These are phyloP conservation scores for Cardamine occulta DNA, from an alignment of 345 rosid species.

Conservation along the genomic window DNA sequence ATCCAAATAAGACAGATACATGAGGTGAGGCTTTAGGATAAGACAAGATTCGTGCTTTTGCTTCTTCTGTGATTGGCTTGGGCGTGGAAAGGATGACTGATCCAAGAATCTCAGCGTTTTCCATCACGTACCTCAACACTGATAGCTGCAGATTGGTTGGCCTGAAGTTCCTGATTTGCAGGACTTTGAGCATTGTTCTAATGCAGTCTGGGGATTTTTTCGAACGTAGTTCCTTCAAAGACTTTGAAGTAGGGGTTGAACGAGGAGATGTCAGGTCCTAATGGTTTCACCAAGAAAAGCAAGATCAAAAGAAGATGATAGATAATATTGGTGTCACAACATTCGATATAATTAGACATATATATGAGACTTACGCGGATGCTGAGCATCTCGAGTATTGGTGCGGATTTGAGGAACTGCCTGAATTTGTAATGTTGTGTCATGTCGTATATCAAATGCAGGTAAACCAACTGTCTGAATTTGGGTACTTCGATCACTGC, in stretches of 20 bases:
- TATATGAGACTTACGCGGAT: constrained; percentile 35
- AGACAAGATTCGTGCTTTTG: constrained; percentile 22
- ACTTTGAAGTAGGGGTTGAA: neutral
- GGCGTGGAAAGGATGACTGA: constrained; percentile 22
- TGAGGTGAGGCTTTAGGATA: constrained; percentile 27
- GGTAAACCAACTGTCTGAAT: constrained; percentile 25
- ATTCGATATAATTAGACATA: constrained; percentile 5
- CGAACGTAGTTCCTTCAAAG: neutral
- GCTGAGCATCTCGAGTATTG: constrained; percentile 30
- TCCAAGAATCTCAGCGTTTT: constrained; percentile 33
- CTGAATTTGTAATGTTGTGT: neutral
- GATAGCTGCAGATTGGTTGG: constrained; percentile 1
- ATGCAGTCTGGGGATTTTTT: neutral
- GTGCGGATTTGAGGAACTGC: constrained; percentile 16
- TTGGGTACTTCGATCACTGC: neutral
- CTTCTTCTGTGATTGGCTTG: constrained; percentile 13
- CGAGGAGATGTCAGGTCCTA: constrained; percentile 17
- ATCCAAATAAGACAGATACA: constrained; percentile 15
- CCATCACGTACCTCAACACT: constrained; percentile 28
- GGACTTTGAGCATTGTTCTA: constrained; percentile 16
- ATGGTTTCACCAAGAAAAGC: neutral
- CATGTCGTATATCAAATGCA: constrained; percentile 33
- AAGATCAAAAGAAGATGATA: neutral
- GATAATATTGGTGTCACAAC: neutral
- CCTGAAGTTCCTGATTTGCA: constrained; percentile 25